Conservation (phyloP, 2,329 filamentous ascomycete genomes). For the Talaromyces islandicus region DNA sequence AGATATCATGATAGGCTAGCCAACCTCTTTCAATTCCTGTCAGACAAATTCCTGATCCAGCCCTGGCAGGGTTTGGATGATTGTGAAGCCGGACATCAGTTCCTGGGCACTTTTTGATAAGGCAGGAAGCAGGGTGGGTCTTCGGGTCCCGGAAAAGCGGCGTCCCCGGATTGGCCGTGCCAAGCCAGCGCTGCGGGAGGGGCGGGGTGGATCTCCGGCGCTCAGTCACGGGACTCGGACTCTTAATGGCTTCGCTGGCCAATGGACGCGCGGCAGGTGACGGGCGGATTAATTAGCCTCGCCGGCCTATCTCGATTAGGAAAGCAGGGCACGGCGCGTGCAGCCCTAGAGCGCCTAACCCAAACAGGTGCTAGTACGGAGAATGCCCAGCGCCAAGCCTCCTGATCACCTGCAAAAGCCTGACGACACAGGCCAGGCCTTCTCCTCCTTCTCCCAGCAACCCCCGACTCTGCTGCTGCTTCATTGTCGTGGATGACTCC, state of each 20-base stretch:
- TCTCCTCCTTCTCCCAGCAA: not conserved
- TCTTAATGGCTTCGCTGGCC: not conserved
- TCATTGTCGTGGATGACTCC: constrained; percentile 1
- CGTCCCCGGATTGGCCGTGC: not conserved
- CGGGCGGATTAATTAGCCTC: not conserved
- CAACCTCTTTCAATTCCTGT: not conserved
- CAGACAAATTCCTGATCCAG: not conserved
- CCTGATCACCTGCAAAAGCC: not conserved
- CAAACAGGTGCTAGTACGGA: not conserved
- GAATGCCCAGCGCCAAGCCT: not conserved
- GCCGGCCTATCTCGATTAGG: not conserved
- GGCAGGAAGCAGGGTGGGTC: not conserved
- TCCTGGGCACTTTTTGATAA: not conserved
- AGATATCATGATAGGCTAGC: not conserved
- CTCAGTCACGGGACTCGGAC: not conserved
- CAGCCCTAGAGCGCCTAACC: not conserved
- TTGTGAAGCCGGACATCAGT: constrained; percentile 6
- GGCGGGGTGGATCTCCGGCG: not conserved
- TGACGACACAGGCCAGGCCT: not conserved
- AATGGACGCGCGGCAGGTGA: not conserved
- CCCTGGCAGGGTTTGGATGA: not conserved
- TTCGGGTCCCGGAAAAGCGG: not conserved
- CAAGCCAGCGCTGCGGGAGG: not conserved
- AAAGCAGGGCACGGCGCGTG: not conserved
- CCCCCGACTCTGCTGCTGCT: constrained; percentile 1